A percentile compares a stretch with the other conserved stretches of the same genome.
These are phyloP conservation scores for Globisporangium megalacanthum DNA, from an alignment of 352 stramenopile species.

Conservation along the genomic window DNA sequence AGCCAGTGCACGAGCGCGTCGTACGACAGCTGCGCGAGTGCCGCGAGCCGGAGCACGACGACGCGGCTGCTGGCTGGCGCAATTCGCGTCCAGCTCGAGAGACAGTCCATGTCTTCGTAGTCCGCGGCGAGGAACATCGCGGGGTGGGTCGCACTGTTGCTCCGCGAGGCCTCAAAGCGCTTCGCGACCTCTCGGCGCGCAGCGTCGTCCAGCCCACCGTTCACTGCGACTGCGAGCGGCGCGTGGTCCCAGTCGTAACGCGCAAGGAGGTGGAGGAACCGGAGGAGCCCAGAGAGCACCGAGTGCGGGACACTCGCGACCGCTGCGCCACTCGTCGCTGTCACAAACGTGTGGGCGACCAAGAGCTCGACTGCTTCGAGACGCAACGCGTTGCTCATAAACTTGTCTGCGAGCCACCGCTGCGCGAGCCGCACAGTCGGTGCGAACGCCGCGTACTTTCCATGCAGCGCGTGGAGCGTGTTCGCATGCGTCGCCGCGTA, in stretches of 20 bases:
- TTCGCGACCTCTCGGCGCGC: slow-evolving; percentile 65
- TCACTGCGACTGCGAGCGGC: slow-evolving; percentile 74
- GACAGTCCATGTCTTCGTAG: slow-evolving; percentile 73
- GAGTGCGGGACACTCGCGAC: slow-evolving; percentile 52
- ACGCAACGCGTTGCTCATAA: slow-evolving; percentile 57
- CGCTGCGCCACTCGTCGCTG: slow-evolving; percentile 15
- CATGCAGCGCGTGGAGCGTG: slow-evolving; percentile 70
- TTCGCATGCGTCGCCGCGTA: slow-evolving; percentile 66
- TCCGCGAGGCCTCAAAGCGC: slow-evolving; percentile 70
- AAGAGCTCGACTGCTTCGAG: slow-evolving; percentile 78
- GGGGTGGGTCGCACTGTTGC: slow-evolving; percentile 43
- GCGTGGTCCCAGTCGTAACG: slow-evolving; percentile 70
- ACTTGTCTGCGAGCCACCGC: slow-evolving; percentile 78
- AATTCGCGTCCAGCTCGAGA: slow-evolving; percentile 81
- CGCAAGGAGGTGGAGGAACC: slow-evolving; percentile 68
- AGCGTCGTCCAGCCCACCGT: slow-evolving; percentile 49
- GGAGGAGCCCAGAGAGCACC: slow-evolving; percentile 73
- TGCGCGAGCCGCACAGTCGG: slow-evolving; percentile 77
- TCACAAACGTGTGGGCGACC: slow-evolving; percentile 71
- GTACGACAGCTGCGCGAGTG: slow-evolving; percentile 57
- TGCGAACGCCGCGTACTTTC: slow-evolving; percentile 70
- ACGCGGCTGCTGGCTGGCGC: slow-evolving; percentile 46
- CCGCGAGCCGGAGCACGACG: slow-evolving; percentile 48
- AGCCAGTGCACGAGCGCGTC: slow-evolving; percentile 56
- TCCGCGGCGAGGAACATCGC: slow-evolving; percentile 75